Conservation (phyloP, 164 flowering plant genomes). For the Vitis cinerea region DNA sequence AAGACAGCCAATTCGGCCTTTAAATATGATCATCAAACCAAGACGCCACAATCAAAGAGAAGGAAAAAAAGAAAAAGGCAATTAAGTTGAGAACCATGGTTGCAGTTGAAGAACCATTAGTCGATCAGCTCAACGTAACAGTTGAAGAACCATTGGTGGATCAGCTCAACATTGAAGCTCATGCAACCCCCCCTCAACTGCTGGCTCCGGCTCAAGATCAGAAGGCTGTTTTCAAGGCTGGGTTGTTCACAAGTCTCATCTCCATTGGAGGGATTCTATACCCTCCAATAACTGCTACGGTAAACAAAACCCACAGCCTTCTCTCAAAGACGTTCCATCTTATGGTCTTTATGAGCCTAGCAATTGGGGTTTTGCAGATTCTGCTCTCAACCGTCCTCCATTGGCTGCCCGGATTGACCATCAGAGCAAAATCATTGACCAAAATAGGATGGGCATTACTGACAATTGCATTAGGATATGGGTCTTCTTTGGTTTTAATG, state of each 20-base stretch:
- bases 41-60: too few relatives aligned
- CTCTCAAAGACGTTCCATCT: not conserved
- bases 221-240: not conserved
- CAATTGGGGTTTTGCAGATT: not conserved
- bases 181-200: too few relatives aligned
- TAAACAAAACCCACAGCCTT: not conserved
- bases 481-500: slow-evolving; percentile 2
- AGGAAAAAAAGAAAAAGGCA: too few relatives aligned
- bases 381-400: not conserved
- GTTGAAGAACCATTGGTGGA: not conserved
- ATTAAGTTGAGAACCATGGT: too few relatives aligned
- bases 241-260: not conserved
- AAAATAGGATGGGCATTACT: not conserved
- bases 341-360: not conserved
- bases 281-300: not conserved
- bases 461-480: not conserved
- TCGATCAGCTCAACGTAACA: slow-evolving; percentile 2
- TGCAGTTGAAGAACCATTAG: not conserved
- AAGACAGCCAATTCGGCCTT: too few relatives aligned
- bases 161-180: too few relatives aligned
- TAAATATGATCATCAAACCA: too few relatives aligned
- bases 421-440: not conserved
- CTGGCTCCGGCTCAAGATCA: not conserved
- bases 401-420: not conserved
- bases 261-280: not conserved